phyloP scores from a whole-genome alignment of 106 monocot species.

The Vanilla planifolia region DNA sequence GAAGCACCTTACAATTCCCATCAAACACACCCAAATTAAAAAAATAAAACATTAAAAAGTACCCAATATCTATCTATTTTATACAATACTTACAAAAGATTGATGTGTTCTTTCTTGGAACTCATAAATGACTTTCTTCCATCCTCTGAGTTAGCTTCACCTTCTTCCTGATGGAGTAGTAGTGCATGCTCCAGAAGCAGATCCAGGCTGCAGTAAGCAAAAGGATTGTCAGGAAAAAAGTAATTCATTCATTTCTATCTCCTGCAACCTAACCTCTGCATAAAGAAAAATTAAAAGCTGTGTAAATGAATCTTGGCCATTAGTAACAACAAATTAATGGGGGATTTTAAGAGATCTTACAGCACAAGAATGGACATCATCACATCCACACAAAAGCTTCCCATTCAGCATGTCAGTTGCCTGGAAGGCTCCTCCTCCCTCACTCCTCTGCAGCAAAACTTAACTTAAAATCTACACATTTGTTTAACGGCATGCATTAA shows the following conservation, averaged over 20 bases:
- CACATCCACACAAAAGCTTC: conserved; percentile 59
- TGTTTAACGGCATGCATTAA: no score
- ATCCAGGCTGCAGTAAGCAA: conserved; percentile 15
- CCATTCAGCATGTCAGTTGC: conserved; percentile 79
- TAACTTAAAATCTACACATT: background rate
- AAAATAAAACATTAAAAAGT: no score
- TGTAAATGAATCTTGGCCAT: no score
- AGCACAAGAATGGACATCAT: conserved; percentile 46
- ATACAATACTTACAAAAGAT: background rate
- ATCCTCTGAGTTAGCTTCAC: background rate
- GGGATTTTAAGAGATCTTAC: conserved; percentile 14
- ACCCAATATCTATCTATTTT: no score
- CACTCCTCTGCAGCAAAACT: conserved; percentile 43
- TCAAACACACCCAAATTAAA: no score
- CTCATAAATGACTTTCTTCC: conserved; percentile 8
- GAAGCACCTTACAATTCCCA: no score
- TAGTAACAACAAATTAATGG: no score
- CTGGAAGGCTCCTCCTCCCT: conserved; percentile 55
- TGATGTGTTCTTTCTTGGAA: background rate
- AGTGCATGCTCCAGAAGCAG: conserved; percentile 13
- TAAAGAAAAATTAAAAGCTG: background rate
- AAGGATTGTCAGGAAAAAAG: background rate
- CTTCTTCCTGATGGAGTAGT: conserved; percentile 7
- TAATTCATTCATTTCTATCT: background rate
- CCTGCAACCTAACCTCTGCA: background rate